Base-by-base conservation (phyloP, 257 asterid genomes). In the Paraleonurus japonicus region DNA sequence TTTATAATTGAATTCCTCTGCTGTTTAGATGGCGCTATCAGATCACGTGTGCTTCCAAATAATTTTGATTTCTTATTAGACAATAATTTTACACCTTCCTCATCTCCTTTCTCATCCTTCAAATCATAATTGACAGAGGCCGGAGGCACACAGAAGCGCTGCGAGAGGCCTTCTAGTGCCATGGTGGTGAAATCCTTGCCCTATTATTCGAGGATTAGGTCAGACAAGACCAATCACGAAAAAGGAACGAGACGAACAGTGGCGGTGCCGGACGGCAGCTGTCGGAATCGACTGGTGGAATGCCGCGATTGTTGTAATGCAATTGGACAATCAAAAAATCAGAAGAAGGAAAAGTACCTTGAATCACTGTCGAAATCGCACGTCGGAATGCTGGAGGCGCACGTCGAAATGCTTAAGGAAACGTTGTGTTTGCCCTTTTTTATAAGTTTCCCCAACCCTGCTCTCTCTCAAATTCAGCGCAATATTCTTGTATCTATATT, bases 31-130 rank as follows among this genome's bases (percentile, higher is more conserved):
- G 70, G 70, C n/a, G 67, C 58, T 19, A 43, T 67, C 43, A 17
- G 50, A 50, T 59, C 82, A 76, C 22, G 19, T 12, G 83, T 65
- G 45, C 78, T 80, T 61, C 35, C 54, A 66, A 20, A 24, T 53
- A 45, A 15, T 33, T 26, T 69, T 16, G 59, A 45, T 33, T 72
- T 47, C 81, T 61, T 66, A 48, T 55, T 43, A 33, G 76, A 69
- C 45, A 50, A 45, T 7, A 60, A 24, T 15, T 50, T 57, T 43
- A 48, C 72, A 51, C 22, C 60, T 47, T 70, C 79, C 50, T 69
- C 81, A 30, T 54, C 81, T 35, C 72, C 83, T 43, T 83, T 86
- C 35, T 81, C 90, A 17, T 89, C 95, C 8, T 85, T 87, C 3
- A 20, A 37, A 61, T 69, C 58, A 74, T 5, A 47, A 47, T 47